phyloP scores from a whole-genome alignment of 1,284 basidiomycete genomes.

The Ceratorhiza oryzae-sativae region DNA sequence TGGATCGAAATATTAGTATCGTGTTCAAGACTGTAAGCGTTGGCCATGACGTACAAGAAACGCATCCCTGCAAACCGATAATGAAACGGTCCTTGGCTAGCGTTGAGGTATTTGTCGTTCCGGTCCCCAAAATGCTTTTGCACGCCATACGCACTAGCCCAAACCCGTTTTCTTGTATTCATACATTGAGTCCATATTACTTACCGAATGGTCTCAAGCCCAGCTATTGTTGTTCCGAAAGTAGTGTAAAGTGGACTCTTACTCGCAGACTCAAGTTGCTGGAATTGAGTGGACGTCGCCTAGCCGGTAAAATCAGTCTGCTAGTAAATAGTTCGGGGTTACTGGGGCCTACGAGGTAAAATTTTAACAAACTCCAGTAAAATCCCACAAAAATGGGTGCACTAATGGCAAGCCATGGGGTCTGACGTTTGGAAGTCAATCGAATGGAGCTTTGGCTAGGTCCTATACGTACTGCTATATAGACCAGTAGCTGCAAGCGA shows the following conservation, averaged over 20 bases:
- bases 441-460: conserved; percentile 40
- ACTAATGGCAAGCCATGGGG: conserved; percentile 40
- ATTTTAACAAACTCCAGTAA: conserved; percentile 37
- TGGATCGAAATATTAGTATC: conserved; percentile 9
- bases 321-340: neutral
- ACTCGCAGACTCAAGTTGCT: conserved; percentile 45
- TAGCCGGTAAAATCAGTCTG: neutral
- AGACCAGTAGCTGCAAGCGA: neutral
- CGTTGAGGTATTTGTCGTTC: conserved; percentile 45
- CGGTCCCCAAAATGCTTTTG: conserved; percentile 43
- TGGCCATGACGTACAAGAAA: conserved; percentile 44
- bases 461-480: neutral
- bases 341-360: conserved; percentile 43
- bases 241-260: conserved; percentile 47
- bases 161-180: neutral
- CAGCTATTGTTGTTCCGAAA: conserved; percentile 46
- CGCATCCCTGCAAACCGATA: conserved; percentile 47
- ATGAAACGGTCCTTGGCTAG: conserved; percentile 47
- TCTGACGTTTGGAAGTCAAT: conserved; percentile 44
- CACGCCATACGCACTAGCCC: conserved; percentile 41
- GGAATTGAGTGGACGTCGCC: conserved; percentile 41
- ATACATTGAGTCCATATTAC: neutral
- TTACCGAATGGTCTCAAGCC: conserved; percentile 46
- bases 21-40: neutral
- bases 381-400: conserved; percentile 28